Evolutionary conservation across 768 basidiomycete species (phyloP), one percentile per base, ranked within the genome.

Genomic region (Exsudoporus frostii): DNA sequence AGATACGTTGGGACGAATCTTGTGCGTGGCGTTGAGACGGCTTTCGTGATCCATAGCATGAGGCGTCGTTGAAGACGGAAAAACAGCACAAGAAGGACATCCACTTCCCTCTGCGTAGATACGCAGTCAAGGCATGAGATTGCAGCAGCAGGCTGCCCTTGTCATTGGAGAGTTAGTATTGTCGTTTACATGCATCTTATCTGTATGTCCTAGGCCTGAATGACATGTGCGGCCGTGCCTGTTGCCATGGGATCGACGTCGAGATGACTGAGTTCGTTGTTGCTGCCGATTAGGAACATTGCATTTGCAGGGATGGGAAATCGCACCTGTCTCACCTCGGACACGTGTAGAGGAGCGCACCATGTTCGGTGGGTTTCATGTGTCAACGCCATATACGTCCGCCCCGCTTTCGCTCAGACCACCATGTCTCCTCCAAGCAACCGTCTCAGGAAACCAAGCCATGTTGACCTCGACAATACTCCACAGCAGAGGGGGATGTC

Each of bases 41-140:
- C 25, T 19, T 30, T 34, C 24, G 44, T 41, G 45, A 53, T 57
- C 30, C 51, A 50, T 65, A 94, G 92, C 84, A 88, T 75, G 95
- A 99, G 74, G 68, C 74, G 56, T 86, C 85, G 70, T 73, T 83
- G 63, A 92, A 92, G 81, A 98, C 97, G 51, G 79, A 90, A 74
- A 92, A 88, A 78, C 92, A 95, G 74, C 79, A 76, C 75, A 98
- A 98, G 89, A 94, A 90, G 82, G 88, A 93, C 56, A 79, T 81
- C 64, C 94, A 97, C 80, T 97, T 97, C 81, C 92, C 94, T 34
- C 70, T 78, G 69, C 82, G 95, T 73, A 96, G 94, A 78, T 99
- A 88, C 75, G 94, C 95, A 58, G 88, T 98, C 73, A 95, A 91
- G 84, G 93, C 92, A 79, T 87, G 74, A 83, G 72, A 55, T 60